phyloP scores from a whole-genome alignment of 2,329 filamentous ascomycete genomes.

The Colletotrichum australisinense region DNA sequence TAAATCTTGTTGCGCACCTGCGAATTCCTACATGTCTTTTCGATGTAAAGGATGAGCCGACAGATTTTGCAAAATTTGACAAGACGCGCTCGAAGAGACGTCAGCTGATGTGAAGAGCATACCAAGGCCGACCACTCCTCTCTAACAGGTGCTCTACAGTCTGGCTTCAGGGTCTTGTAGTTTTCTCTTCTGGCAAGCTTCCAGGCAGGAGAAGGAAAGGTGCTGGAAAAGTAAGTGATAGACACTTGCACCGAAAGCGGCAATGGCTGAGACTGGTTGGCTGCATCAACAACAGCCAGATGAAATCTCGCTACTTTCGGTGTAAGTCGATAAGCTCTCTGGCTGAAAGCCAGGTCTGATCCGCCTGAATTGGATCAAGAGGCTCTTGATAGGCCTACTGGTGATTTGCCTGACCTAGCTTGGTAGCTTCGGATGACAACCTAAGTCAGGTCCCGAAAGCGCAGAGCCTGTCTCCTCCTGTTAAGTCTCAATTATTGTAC shows the following conservation, averaged over 20 bases:
- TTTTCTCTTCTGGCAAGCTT: background rate
- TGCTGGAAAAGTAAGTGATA: background rate
- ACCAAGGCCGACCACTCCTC: too few relatives aligned
- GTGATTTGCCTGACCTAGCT: background rate
- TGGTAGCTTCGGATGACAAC: too few relatives aligned
- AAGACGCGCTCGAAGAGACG: too few relatives aligned
- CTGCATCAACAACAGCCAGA: background rate
- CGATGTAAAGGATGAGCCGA: background rate
- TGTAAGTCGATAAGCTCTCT: background rate
- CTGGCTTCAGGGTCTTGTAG: background rate
- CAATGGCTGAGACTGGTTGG: background rate
- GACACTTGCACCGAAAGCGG: background rate
- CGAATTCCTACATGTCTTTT: background rate
- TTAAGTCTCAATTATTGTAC: too few relatives aligned
- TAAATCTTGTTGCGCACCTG: background rate
- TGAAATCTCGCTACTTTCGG: background rate
- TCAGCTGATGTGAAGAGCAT: background rate
- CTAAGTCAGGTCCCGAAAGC: too few relatives aligned
- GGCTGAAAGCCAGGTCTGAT: background rate
- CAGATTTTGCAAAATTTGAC: background rate
- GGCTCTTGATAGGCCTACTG: background rate
- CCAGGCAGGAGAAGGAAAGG: background rate
- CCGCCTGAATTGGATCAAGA: background rate
- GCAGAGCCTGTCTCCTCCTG: too few relatives aligned
- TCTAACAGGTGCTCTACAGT: too few relatives aligned